Base-by-base conservation (phyloP, 1,284 basidiomycete genomes). In the Papiliotrema nemorosa region DNA sequence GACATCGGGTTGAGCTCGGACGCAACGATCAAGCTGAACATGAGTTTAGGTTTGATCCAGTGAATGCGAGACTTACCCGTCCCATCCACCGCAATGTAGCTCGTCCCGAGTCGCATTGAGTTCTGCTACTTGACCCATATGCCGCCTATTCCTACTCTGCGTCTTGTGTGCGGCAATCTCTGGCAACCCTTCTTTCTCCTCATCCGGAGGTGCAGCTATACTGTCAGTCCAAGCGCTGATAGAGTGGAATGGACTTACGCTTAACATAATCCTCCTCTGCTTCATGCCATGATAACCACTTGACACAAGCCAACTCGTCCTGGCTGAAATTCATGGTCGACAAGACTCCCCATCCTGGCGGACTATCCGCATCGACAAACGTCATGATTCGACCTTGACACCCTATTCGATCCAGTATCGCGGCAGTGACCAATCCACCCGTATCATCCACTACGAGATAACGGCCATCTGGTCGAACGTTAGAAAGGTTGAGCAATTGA, bases 391-490 rank as follows among this genome's bases (percentile, higher is more conserved):
- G 81, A 4, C 93, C 93, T 62, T 85, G 76, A 31, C 89, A 89
- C 67, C 87, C 92, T 76, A 96, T 80, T 37, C 91, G 79, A 57
- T 94, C 90, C 16, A 97, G 70, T 31, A 92, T 80, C 2, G 86
- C 87, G 0, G 89, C 84, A 0, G 93, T 88, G 2, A 96, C 74
- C n/a, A 98, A 69, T 2, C 96, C 90, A 21, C 89, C 90, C 14
- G 88, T 87, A 67, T 97, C 92, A 63, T 99, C 96, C 0, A 97
- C 86, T 1, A 88, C 86, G 41, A 99, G 73, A 67, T 96, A 91
- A 55, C 85, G 78, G 14, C 91, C 90, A 2, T 88, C 91, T 0
- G 92, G 89, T 22, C 84, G 79, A 22, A 97, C 81, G 64, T 91
- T 92, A 18, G 84, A 86, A 49, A 92, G 76, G 47, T 83, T 88